These are phyloP conservation scores for Rhazya stricta DNA, from an alignment of 257 asterid genomes.

Conservation along the genomic window DNA sequence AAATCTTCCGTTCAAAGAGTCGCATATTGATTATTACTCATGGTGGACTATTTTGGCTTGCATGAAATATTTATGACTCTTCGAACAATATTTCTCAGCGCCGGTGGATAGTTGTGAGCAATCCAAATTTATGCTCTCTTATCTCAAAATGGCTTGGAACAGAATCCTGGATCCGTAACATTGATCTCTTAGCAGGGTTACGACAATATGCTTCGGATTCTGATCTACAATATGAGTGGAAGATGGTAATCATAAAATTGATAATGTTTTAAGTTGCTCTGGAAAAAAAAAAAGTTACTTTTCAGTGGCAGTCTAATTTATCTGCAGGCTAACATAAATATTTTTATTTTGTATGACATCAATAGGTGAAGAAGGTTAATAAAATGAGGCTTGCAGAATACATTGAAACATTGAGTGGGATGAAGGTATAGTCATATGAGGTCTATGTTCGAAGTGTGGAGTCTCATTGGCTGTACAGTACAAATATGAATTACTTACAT, in stretches of 20 bases:
- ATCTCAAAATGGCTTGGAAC: slow-evolving; percentile 55
- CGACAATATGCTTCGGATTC: slow-evolving; percentile 40
- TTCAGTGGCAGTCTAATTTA: background rate
- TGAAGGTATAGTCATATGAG: slow-evolving; percentile 33
- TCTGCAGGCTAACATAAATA: background rate
- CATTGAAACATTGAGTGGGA: slow-evolving; percentile 41
- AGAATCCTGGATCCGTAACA: slow-evolving; percentile 47
- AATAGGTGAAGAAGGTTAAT: slow-evolving; percentile 43
- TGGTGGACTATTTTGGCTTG: background rate
- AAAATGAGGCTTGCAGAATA: slow-evolving; percentile 50
- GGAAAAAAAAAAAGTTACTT: background rate
- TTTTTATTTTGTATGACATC: background rate
- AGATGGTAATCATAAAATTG: slow-evolving; percentile 29
- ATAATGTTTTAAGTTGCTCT: slow-evolving; percentile 8
- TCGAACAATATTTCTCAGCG: slow-evolving; percentile 28
- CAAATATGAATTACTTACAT: background rate
- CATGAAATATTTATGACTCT: background rate
- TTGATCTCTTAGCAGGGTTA: slow-evolving; percentile 42
- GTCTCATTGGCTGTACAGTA: background rate
- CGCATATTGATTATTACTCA: background rate
- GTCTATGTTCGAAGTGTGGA: background rate
- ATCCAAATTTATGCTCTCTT: slow-evolving; percentile 44
- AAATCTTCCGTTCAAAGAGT: background rate
- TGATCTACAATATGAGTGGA: slow-evolving; percentile 41
- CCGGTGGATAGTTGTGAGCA: slow-evolving; percentile 57